Conservation (phyloP, 441 rosid genomes). For the Rhodomyrtus psidioides region DNA sequence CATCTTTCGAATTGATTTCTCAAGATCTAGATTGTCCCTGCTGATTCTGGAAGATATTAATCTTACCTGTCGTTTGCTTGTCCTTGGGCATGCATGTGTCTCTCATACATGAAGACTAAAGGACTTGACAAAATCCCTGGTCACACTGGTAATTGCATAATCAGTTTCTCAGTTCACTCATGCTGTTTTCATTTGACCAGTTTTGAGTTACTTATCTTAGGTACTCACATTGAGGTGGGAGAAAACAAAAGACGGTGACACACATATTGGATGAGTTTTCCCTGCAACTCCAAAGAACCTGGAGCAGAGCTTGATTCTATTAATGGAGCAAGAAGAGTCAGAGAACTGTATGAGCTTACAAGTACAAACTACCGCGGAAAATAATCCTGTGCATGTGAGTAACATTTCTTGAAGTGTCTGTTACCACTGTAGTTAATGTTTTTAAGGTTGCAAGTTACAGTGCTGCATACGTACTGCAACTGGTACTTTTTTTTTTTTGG, state of each 20-base stretch:
- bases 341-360: conserved; percentile 70
- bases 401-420: not conserved
- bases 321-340: conserved; percentile 56
- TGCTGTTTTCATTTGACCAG: not conserved
- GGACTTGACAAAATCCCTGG: conserved; percentile 68
- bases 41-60: conserved; percentile 83
- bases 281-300: conserved; percentile 45
- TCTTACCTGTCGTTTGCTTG: conserved; percentile 83
- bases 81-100: conserved; percentile 91
- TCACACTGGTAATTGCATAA: conserved; percentile 33
- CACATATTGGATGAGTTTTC: conserved; percentile 81
- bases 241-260: conserved; percentile 70
- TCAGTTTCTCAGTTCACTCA: not conserved
- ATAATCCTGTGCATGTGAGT: conserved; percentile 72
- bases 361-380: conserved; percentile 58
- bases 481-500: no score
- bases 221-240: conserved; percentile 23
- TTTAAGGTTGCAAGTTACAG: not conserved
- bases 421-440: not conserved
- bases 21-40: conserved; percentile 46
- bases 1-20: conserved; percentile 62
- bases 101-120: conserved; percentile 61
- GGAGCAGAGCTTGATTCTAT: conserved; percentile 70
- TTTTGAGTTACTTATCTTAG: conserved; percentile 15
- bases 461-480: not conserved